Base-by-base conservation (phyloP, 176 grass and related monocot species). In the Saccharum officinarum region DNA sequence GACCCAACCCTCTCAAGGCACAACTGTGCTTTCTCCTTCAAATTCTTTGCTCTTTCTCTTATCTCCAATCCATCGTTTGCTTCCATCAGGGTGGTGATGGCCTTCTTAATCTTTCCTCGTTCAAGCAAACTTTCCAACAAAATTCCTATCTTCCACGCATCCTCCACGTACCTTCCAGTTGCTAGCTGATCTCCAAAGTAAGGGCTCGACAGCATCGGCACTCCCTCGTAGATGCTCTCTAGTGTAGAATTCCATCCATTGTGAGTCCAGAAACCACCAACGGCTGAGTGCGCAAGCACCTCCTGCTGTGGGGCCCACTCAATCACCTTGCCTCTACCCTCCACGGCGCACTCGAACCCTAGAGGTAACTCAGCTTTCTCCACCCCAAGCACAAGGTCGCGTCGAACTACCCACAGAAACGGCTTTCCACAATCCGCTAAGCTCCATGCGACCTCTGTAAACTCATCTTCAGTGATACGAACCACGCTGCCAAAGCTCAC, bases 161-260 rank as follows among this genome's bases (percentile, higher is more conserved):
- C 81, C 40, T 79, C 39, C 39, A 71, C 66, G 0, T 79, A 86
- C 7, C 84, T 86, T 16, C 28, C 67, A 0, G 16, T 86, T 0
- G 0, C 5, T 4, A 8, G 36, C 2, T 87, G 89, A 10, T 91
- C 89, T 2, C 38, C 80, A 71, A 71, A 30, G 20, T 14, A 1
- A 0, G 89, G 89, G 8, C 16, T 39, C 0, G 80, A 87, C 1
- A 90, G 34, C 89, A 87, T 86, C 0, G 75, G 80, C 7, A 87
- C 80, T 6, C 89, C 89, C 34, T 78, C 80, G 5, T 7, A 41
- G 0, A 90, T 33, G 28, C 80, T 45, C 79, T 91, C 89, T 3
- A 87, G 20, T 0, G 84, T 91, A 5, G 89, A 91, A 69, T 91
- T 87, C 89, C 89, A 91, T 3, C 85, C 89, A 5, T 6, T 63